Base-by-base conservation (phyloP, 2,329 filamentous ascomycete genomes). In the Xylariaceae sp. region DNA sequence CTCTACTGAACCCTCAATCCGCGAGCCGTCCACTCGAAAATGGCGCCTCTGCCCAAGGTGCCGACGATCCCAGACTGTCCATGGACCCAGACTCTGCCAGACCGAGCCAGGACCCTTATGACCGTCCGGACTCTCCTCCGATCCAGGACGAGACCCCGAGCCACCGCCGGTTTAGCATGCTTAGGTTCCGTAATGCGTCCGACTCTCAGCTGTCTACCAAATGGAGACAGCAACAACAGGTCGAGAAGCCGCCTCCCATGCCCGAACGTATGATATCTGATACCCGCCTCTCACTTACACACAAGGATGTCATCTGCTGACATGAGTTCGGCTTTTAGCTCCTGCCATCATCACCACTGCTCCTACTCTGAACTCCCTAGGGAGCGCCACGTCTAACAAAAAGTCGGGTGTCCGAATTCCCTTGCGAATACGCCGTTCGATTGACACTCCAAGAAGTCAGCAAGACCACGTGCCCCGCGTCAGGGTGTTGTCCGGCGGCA, bases 121-220 rank as follows among this genome's bases (percentile, higher is more conserved):
- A 65, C 61, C 75, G 79, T 31, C 77, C 80, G 11, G 75, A 74
- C 31, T 79, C 79, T 11, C 82, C 82, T 23, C 78, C 81, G 12
- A 72, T 81, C 52, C 81, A 85, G 65, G 82, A 84, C 46, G 80
- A 86, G 68, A 78, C 75, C 28, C 75, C 76, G 29, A 86, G 82
- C 67, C 81, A 85, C 65, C 82, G 80, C 58, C 83, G 85, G 60
- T 88, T 88, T 71, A 87, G 84, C 53, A 79, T 96, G 74, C 79
- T 96, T 76, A 88, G 89, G 70, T 92, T 95, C 73, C 90, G 92
- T 69, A 93, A 96, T 82, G 93, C 92, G 60, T 97, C 93, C 7
- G 94, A 98, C 76, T 90, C 92, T 47, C 92, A 97, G 74, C 78
- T 98, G 60, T 92, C 91, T 9, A 79, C 87, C 26, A 85, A 86